A percentile compares a stretch with the other conserved stretches of the same genome.
phyloP scores from a whole-genome alignment of 371 early-diverging fungal genomes.

The Rhizomucor miehei region DNA sequence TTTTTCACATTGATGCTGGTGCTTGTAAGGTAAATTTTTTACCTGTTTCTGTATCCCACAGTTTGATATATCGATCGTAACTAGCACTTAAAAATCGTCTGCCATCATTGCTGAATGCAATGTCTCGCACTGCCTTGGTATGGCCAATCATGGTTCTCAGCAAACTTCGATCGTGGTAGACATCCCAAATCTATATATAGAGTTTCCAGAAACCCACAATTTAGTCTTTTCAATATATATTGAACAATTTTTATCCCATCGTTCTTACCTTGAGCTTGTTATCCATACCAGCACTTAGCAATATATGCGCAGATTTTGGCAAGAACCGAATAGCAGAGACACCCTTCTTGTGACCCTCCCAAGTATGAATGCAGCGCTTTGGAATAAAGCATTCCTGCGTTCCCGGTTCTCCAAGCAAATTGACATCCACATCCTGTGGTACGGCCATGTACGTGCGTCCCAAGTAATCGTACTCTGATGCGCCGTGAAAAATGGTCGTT shows the following conservation, averaged over 20 bases:
- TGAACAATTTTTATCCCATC: too few species aligned
- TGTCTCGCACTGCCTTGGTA: conserved; percentile 88
- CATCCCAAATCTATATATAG: conserved; percentile 81
- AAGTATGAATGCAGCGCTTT: conserved; percentile 85
- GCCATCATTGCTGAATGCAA: conserved; percentile 90
- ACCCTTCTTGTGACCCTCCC: conserved; percentile 91
- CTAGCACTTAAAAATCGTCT: conserved; percentile 81
- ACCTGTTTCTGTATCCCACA: conserved; percentile 98
- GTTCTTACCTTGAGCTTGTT: conserved; percentile 76
- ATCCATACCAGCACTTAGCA: conserved; percentile 92
- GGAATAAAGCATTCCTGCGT: conserved; percentile 83
- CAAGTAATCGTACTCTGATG: conserved; percentile 80
- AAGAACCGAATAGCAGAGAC: conserved; percentile 90
- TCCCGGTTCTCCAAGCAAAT: conserved; percentile 73
- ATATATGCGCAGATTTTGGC: conserved; percentile 87
- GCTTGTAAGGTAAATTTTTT: too few species aligned
- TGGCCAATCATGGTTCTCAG: conserved; percentile 91
- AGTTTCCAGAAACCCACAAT: not conserved
- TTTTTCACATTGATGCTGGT: too few species aligned
- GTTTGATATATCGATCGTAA: conserved; percentile 88
- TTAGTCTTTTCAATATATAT: too few species aligned
- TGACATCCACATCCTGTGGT: conserved; percentile 82
- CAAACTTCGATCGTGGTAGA: conserved; percentile 82
- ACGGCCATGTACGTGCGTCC: conserved; percentile 95
- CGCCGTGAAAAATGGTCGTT: conserved; percentile 74